Evolutionary conservation across 352 stramenopile genomes (phyloP).

Genomic region (Pythium dissimile): DNA sequence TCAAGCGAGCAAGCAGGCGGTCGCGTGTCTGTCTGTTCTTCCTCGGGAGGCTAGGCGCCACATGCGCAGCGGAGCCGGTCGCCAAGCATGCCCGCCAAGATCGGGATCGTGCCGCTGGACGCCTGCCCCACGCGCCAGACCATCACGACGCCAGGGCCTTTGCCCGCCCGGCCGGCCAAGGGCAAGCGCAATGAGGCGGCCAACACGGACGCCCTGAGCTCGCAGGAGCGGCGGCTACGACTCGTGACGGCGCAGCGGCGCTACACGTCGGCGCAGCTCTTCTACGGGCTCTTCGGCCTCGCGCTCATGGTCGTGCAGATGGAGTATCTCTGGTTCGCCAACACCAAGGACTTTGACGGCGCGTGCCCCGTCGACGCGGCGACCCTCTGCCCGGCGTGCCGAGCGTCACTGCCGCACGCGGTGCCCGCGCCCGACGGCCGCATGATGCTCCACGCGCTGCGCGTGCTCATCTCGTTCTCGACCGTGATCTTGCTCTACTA

Average conservation of each 20-base stretch:
- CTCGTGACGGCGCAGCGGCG: constrained; percentile 43
- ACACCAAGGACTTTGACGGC: constrained; percentile 36
- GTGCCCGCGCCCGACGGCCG: constrained; percentile 46
- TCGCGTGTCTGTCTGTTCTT: no score
- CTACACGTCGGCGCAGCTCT: constrained; percentile 61
- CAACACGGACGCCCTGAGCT: constrained; percentile 35
- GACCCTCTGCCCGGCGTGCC: constrained; percentile 39
- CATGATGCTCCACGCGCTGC: constrained; percentile 64
- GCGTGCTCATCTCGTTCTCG: constrained; percentile 63
- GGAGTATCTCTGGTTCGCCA: constrained; percentile 69
- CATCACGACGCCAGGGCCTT: constrained; percentile 9
- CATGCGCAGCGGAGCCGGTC: constrained; percentile 5
- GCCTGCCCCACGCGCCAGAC: constrained; percentile 19
- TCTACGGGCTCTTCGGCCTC: constrained; percentile 63
- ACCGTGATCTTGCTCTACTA: constrained; percentile 69
- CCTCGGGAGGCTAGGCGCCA: background rate
- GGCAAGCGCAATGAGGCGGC: constrained; percentile 21
- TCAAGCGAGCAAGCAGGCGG: background rate
- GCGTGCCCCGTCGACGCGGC: constrained; percentile 30
- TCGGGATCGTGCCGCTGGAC: constrained; percentile 66
- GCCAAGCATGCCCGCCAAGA: constrained; percentile 42
- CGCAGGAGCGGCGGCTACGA: constrained; percentile 49
- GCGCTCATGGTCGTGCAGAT: constrained; percentile 75
- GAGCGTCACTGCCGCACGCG: constrained; percentile 18
- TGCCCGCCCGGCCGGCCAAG: constrained; percentile 8